Evolutionary conservation across 768 basidiomycete species (phyloP), one percentile per base, ranked within the genome.

Genomic region (Dentipellis sp.): DNA sequence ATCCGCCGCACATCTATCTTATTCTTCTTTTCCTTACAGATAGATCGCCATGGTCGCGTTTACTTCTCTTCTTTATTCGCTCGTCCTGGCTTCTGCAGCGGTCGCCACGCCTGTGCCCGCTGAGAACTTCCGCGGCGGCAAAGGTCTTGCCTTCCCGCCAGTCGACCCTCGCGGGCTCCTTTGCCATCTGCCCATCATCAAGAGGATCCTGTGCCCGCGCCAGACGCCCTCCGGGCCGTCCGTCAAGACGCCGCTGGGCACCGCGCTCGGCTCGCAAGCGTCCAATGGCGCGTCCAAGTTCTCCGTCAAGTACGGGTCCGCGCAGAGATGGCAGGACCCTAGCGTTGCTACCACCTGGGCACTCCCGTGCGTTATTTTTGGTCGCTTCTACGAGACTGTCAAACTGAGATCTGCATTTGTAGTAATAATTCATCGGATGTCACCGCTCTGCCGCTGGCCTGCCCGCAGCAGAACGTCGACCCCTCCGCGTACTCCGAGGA

Each of bases 291-390:
- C 76, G 23, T 68, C 71, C 52, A 74, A 86, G 42, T 89, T 83
- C 64, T 65, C 79, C 35, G 86, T 85, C 56, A 82, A 76, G 63
- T 91, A 91, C 65, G 88, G 81, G 8, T 73, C 72, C 55, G 83
- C 84, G 6, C 58, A 71, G 12, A 75, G 88, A 55, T 91, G 85
- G 83, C 67, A 72, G 46, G 71, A 77, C 6, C 83, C 88, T 1
- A 68, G 74, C 2, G 62, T 82, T 2, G 79, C 73, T 2, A 74
- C 77, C 0, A 65, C 71, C 10, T 89, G 87, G 88, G 62, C 67
- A 55, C 72, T 85, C 40, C 83, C 86, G 87, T 88, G 64, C 64
- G 82, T 71, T 17, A 35, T 37, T 49, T 34, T 47, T 52, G n/a
- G 54, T 42, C 5, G 29, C 34, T 14, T 22, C 50, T 34, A 12